These are phyloP conservation scores for Rhazya stricta DNA, from an alignment of 257 asterid species.

Conservation along the genomic window DNA sequence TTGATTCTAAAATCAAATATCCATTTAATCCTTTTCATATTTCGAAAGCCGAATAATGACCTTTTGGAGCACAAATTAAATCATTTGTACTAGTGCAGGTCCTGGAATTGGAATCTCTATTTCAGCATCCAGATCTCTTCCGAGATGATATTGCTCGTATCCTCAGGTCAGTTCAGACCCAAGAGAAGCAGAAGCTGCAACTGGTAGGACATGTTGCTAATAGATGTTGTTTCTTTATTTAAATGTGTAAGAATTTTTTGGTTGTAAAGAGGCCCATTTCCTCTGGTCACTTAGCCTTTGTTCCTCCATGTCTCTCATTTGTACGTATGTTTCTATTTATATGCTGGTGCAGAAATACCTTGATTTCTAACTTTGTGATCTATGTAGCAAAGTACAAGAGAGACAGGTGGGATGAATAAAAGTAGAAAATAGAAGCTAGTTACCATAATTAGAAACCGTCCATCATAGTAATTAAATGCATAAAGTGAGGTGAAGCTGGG, in stretches of 20 bases:
- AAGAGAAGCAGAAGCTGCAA: slow-evolving; percentile 86
- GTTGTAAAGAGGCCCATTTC: neutral
- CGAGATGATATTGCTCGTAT: slow-evolving; percentile 75
- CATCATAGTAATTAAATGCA: neutral
- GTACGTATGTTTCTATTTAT: neutral
- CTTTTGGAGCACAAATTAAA: neutral
- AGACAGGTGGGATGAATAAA: neutral
- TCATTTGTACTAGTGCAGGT: slow-evolving; percentile 45
- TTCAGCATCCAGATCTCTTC: slow-evolving; percentile 58
- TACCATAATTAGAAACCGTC: neutral
- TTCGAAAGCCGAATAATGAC: neutral
- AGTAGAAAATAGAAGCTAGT: neutral
- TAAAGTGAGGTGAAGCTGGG: neutral
- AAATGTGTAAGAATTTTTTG: neutral
- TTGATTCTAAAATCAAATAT: neutral
- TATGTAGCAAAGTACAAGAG: neutral
- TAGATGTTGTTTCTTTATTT: neutral
- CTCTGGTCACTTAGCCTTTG: neutral
- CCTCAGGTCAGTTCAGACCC: slow-evolving; percentile 76
- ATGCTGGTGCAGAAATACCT: neutral
- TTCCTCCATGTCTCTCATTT: neutral
- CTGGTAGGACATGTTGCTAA: slow-evolving; percentile 38
- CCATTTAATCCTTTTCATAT: neutral
- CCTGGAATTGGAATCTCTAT: slow-evolving; percentile 65
- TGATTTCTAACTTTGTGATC: neutral